phyloP scores from a whole-genome alignment of 345 rosid genomes.

The Bruguiera gymnorhiza region DNA sequence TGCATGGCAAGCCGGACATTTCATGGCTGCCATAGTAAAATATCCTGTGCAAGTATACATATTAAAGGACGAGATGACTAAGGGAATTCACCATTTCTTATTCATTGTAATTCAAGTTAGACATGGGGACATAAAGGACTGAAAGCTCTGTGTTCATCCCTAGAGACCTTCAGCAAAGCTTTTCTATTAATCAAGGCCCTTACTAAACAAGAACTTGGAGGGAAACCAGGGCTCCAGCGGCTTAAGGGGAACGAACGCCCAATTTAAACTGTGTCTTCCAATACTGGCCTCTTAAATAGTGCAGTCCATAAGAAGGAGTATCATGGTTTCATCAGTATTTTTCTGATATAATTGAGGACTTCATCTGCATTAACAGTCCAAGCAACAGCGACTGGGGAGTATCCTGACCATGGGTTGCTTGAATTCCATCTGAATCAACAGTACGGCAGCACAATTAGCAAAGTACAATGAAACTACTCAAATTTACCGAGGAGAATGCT shows the following conservation, averaged over 20 bases:
- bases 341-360: slow-evolving; percentile 48
- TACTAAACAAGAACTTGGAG: no score
- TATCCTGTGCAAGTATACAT: no score
- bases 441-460: background rate
- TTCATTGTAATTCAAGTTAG: no score
- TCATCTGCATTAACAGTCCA: slow-evolving; percentile 74
- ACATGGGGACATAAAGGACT: no score
- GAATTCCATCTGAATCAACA: slow-evolving; percentile 59
- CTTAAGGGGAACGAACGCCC: background rate
- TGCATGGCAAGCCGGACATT: no score
- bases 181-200: no score
- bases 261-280: background rate
- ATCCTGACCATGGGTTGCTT: slow-evolving; percentile 83
- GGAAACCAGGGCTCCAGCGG: no score
- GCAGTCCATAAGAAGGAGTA: background rate
- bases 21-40: no score
- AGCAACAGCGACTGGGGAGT: slow-evolving; percentile 70
- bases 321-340: slow-evolving; percentile 62
- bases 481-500: background rate
- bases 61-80: no score
- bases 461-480: background rate
- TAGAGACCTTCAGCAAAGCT: no score
- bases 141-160: no score
- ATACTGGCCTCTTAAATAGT: background rate
- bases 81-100: no score